Base-by-base conservation (phyloP, 768 basidiomycete species). In the Nevesoporus exiguus region DNA sequence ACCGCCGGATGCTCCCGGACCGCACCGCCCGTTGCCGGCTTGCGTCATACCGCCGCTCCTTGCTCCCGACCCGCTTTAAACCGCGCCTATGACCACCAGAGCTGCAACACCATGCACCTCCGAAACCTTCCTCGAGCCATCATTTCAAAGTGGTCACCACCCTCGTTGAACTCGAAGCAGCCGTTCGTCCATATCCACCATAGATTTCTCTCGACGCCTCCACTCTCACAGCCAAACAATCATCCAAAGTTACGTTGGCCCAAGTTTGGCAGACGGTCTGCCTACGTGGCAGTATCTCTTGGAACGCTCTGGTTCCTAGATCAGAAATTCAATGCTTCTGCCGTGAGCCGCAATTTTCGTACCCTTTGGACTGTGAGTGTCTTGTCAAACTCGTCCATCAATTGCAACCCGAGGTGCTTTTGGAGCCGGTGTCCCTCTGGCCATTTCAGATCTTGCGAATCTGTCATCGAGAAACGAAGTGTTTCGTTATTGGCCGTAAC, bases 311-410 rank as follows among this genome's bases (percentile, higher is more conserved):
- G 74, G 59, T 50, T 67, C 7, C 34, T 70, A 5, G 81, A 83
- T 57, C 62, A 63, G n/a, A 59, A 75, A 29, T 74, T 73, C 58
- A 78, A 80, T 60, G 80, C 79, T 11, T 77, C 78, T 40, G 77
- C 82, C 6, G 60, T 80, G 3, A 61, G 60, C 5, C 67, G 82
- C 50, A 82, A 78, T 63, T 44, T 77, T 47, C 71, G 78, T 34
- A 82, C 81, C 3, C 65, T 77, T 9, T 80, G 75, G 71, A 72
- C 77, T 34, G 81, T 82, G 66, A 68, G 74, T 10, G 7, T 7
- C 33, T 36, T 36, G 15, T n/a, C 34, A 15, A 17, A 39, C 39
- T 5, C 19, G 39, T 39, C 13, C 33, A 29, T 29, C 10, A 5
- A 11, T 14, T 11, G 33, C 14, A 3, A 33, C 33, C 10, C 39